Evolutionary conservation across 805 yeast genomes (phyloP).

Genomic region (Jamesozyma jinghongensis): DNA sequence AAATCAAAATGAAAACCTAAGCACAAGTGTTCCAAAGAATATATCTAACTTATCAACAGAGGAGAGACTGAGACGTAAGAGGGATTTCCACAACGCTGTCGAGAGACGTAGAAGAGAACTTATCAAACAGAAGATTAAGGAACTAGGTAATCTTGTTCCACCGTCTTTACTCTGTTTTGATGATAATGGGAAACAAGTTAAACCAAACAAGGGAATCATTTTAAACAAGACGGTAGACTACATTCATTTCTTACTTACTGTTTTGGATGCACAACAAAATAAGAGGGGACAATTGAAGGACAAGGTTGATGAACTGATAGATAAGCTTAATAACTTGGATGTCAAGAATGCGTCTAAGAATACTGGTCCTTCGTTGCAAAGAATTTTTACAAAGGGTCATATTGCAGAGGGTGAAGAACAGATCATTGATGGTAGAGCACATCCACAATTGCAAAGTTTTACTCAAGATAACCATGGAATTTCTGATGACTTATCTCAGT

Average conservation of each 20-base stretch:
- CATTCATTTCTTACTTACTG: conserved; percentile 54
- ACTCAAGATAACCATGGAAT: background rate
- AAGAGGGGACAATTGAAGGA: conserved; percentile 35
- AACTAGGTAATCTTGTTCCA: conserved; percentile 73
- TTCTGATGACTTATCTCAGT: conserved; percentile 25
- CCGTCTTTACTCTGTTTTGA: conserved; percentile 50
- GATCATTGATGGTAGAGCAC: conserved; percentile 22
- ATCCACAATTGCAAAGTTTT: conserved; percentile 6
- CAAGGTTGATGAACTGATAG: conserved; percentile 32
- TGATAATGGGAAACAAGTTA: conserved; percentile 49
- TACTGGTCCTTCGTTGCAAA: background rate
- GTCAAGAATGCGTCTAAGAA: background rate
- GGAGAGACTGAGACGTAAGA: conserved; percentile 62
- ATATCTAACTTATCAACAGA: conserved; percentile 33
- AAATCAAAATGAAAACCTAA: background rate
- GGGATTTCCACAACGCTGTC: conserved; percentile 91
- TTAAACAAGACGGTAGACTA: conserved; percentile 74
- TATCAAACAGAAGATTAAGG: conserved; percentile 81
- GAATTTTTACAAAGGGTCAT: background rate
- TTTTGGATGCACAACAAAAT: conserved; percentile 46
- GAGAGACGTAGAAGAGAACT: conserved; percentile 87
- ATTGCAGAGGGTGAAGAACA: conserved; percentile 11
- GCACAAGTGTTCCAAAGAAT: conserved; percentile 15
- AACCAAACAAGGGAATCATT: conserved; percentile 77
- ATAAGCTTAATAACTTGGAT: conserved; percentile 3